Evolutionary conservation across 2,329 filamentous ascomycete species (phyloP), one percentile per base, ranked within the genome.

Genomic region (Penicillium sp.): DNA sequence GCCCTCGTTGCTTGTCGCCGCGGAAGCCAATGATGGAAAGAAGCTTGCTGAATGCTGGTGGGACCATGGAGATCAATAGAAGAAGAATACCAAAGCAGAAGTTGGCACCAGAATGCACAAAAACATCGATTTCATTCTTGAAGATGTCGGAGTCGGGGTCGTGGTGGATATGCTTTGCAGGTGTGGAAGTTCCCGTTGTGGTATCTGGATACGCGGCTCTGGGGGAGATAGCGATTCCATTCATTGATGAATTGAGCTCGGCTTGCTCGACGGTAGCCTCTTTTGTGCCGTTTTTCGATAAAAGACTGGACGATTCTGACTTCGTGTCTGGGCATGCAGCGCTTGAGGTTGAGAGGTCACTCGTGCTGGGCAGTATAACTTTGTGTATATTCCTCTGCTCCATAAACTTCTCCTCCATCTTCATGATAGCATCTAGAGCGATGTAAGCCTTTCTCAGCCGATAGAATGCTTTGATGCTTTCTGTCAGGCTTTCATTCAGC

Each of bases 401-500:
- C 63, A 85, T 68, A 60, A 82, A 86, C 60, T 82, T 85, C 25
- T 83, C 83, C 75, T 96, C 93, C 35, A 88, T 84, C 59, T 89
- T 84, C 70, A 93, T 82, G 55, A 99, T 90, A 10, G 82, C 82
- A 68, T 96, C 89, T 4, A 99, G 80, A 0, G 91, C 89, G 40
- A 91, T 79, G 69, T 90, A 97, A 0, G 93, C 93, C 72, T 95
- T 96, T 61, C 93, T 84, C 66, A 97, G 77, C 75, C 94, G 96
- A 71, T 96, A 95, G 70, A 97, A 97, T 6, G 91, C 91, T 75
- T 89, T 91, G 73, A 97, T 85, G 17, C 87, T 91, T 73, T 97
- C 94, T 0, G 93, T 93, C 67, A 97, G 77, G 71, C 90, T 96
- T 78, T 97, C 94, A 64, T 95, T 95, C 67, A 97, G 78, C 17